Conservation (phyloP, 805 yeast species). For the Ogataea wickerhamii region DNA sequence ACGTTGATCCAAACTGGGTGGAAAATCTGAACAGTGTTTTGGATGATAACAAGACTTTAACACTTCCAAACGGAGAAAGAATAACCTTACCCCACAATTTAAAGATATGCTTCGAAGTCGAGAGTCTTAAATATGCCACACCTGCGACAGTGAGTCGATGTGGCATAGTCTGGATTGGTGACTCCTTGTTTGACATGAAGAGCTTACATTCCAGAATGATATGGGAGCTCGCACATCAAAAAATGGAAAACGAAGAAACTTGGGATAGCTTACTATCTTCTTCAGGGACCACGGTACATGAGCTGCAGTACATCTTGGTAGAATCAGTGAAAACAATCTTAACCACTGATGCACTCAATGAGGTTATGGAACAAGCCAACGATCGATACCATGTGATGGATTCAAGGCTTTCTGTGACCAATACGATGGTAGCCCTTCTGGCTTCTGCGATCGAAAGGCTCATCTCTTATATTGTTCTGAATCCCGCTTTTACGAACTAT, state of each 20-base stretch:
- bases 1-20: slow-evolving; percentile 90
- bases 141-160: slow-evolving; percentile 93
- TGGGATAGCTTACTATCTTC: background rate
- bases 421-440: slow-evolving; percentile 40
- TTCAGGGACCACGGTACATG: slow-evolving; percentile 6
- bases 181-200: slow-evolving; percentile 9
- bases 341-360: slow-evolving; percentile 13
- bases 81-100: slow-evolving; percentile 61
- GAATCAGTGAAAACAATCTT: slow-evolving; percentile 7
- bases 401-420: slow-evolving; percentile 36
- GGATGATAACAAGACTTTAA: slow-evolving; percentile 79
- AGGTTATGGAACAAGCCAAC: slow-evolving; percentile 27
- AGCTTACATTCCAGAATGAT: slow-evolving; percentile 13
- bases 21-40: slow-evolving; percentile 86
- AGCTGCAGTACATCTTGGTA: slow-evolving; percentile 5
- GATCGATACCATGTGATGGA: slow-evolving; percentile 50
- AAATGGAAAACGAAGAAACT: slow-evolving; percentile 13
- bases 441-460: slow-evolving; percentile 33
- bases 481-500: slow-evolving; percentile 23
- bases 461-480: slow-evolving; percentile 17
- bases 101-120: slow-evolving; percentile 73
- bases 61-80: slow-evolving; percentile 89
- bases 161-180: slow-evolving; percentile 79
- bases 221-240: slow-evolving; percentile 10
- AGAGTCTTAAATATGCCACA: slow-evolving; percentile 62